phyloP scores from a whole-genome alignment of 768 basidiomycete genomes.

The Dentipellis sp. region DNA sequence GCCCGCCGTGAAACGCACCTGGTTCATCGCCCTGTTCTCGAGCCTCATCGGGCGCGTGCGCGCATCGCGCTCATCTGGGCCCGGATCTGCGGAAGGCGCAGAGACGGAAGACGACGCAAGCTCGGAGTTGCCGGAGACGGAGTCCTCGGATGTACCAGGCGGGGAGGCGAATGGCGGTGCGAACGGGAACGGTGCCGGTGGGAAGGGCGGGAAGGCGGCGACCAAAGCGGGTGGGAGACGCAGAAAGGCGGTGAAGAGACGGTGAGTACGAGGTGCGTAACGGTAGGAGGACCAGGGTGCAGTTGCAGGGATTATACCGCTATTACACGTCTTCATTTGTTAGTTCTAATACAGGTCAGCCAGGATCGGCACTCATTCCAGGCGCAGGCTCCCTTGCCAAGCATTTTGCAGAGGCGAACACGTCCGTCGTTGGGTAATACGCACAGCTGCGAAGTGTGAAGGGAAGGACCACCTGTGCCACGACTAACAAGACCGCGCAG shows the following conservation, averaged over 20 bases:
- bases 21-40: background rate
- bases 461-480: no score
- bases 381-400: no score
- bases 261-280: background rate
- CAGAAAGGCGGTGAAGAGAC: background rate
- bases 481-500: no score
- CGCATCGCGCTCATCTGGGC: background rate
- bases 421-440: no score
- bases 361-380: no score
- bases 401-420: no score
- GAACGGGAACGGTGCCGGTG: background rate
- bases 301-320: no score
- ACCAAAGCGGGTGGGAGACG: background rate
- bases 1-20: background rate
- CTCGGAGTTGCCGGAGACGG: background rate
- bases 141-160: background rate
- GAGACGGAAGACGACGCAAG: background rate
- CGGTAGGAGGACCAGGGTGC: no score
- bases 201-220: background rate
- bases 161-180: background rate
- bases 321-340: no score
- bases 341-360: no score
- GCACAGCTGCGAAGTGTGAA: no score
- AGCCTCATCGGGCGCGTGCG: background rate
- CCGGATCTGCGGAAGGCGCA: no score